Percentiles rank a stretch among this genome's conserved stretches.
phyloP scores from a whole-genome alignment of 345 rosid genomes.

The Salix purpurea region DNA sequence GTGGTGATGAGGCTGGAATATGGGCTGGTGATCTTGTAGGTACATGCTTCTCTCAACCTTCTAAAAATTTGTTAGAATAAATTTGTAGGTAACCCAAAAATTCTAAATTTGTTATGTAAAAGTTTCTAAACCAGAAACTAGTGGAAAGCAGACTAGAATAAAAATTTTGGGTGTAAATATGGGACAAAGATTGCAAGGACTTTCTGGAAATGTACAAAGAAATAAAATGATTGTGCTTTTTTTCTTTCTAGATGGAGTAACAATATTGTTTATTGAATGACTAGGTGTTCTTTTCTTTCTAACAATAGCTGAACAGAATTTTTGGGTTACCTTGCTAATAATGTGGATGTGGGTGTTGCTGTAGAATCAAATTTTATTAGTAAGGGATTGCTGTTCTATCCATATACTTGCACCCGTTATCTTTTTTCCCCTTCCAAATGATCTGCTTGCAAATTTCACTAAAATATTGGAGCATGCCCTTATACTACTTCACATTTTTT shows the following conservation, averaged over 20 bases:
- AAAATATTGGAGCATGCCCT: neutral
- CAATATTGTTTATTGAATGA: neutral
- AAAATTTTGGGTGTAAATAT: neutral
- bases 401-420: neutral
- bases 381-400: neutral
- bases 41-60: slow-evolving; percentile 63
- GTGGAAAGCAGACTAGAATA: neutral
- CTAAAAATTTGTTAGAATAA: neutral
- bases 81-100: too few species aligned
- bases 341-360: neutral
- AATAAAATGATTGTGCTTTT: neutral
- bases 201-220: neutral
- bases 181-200: neutral
- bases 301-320: neutral
- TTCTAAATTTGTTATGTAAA: slow-evolving; percentile 5
- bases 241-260: neutral
- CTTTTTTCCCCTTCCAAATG: neutral
- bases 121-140: neutral
- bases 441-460: too few species aligned
- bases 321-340: neutral
- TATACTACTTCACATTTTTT: slow-evolving; percentile 17
- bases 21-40: slow-evolving; percentile 99
- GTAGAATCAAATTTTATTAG: neutral
- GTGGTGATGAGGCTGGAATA: slow-evolving; percentile 98
- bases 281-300: neutral